These are phyloP conservation scores for Hsuehochloa calcarea DNA, from an alignment of 176 grass and related monocot species.

Conservation along the genomic window DNA sequence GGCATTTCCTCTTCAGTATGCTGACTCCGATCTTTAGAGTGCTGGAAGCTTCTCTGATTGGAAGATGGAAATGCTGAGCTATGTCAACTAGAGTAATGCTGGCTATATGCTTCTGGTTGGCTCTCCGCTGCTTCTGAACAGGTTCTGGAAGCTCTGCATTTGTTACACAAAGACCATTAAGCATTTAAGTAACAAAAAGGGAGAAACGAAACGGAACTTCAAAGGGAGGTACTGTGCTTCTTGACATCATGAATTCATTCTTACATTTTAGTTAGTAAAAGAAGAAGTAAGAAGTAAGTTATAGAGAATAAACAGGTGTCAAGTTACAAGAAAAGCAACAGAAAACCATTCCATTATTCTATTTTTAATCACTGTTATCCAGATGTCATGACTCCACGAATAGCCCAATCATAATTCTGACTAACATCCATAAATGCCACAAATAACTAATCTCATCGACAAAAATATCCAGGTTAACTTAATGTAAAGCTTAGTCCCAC, in stretches of 20 bases:
- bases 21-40: conserved; percentile 60
- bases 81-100: conserved; percentile 59
- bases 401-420: not conserved
- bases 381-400: not conserved
- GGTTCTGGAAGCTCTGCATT: conserved; percentile 29
- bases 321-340: not conserved
- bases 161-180: conserved; percentile 1
- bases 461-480: not conserved
- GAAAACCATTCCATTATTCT: not conserved
- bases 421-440: not conserved
- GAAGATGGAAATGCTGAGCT: conserved; percentile 63
- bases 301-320: not conserved
- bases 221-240: not conserved
- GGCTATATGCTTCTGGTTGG: conserved; percentile 50
- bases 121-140: conserved; percentile 46
- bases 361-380: not conserved
- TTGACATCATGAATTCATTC: not conserved
- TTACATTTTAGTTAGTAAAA: not conserved
- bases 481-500: not conserved
- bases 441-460: not conserved
- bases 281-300: not conserved
- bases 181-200: not conserved
- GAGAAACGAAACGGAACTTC: not conserved
- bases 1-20: conserved; percentile 72
- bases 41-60: conserved; percentile 57